Evolutionary conservation across 2,329 filamentous ascomycete species (phyloP).

Genomic region (Fonsecaea pedrosoi): DNA sequence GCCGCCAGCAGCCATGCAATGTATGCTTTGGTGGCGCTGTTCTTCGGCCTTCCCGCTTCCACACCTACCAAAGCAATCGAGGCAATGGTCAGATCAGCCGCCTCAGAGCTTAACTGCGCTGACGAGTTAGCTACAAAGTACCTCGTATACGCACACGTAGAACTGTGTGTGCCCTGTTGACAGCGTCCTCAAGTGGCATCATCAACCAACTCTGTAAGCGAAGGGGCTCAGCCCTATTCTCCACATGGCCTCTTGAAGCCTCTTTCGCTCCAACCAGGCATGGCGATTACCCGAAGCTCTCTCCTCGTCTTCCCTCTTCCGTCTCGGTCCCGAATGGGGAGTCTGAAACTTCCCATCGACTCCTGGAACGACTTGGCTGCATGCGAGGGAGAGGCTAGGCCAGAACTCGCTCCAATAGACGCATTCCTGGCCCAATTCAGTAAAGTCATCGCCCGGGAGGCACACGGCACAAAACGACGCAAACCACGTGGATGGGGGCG

Average conservation of each 20-base stretch:
- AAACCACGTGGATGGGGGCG: constrained; percentile 5
- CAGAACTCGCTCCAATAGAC: not conserved
- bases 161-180: not conserved
- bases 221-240: constrained; percentile 8
- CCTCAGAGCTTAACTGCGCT: not conserved
- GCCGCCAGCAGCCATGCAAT: not conserved
- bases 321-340: not conserved
- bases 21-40: not conserved
- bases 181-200: not conserved
- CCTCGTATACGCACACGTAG: no score
- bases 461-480: not conserved
- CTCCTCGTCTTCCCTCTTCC: not conserved
- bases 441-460: not conserved
- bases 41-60: not conserved
- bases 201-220: constrained; percentile 2
- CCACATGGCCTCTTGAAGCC: not conserved
- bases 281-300: not conserved
- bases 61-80: not conserved
- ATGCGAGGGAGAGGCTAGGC: not conserved
- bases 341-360: not conserved
- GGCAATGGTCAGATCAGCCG: not conserved
- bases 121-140: not conserved
- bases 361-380: not conserved
- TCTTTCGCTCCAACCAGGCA: no score
- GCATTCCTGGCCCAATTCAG: not conserved